These are phyloP conservation scores for Halenospora varia DNA, from an alignment of 495 filamentous ascomycete genomes.

Conservation along the genomic window DNA sequence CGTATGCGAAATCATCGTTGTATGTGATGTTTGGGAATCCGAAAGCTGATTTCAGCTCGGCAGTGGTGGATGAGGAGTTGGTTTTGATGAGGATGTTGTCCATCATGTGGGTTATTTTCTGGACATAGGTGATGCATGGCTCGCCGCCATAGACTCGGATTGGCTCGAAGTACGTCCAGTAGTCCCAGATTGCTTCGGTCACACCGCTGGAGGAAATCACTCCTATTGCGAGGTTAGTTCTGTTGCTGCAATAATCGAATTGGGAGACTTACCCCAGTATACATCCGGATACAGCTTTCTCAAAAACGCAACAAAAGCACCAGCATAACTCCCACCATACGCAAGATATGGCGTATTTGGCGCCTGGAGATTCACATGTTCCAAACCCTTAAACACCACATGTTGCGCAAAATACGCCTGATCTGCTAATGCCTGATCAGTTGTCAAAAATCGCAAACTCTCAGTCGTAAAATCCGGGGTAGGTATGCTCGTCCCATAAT, in stretches of 20 bases:
- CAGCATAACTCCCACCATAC: conserved; percentile 74
- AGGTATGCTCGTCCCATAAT: conserved; percentile 64
- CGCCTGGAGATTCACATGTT: conserved; percentile 55
- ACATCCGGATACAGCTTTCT: conserved; percentile 64
- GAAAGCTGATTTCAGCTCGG: conserved; percentile 55
- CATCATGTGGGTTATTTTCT: conserved; percentile 53
- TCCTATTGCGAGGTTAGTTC: conserved; percentile 26
- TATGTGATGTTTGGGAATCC: conserved; percentile 54
- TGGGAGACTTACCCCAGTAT: conserved; percentile 47
- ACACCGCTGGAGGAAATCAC: conserved; percentile 70
- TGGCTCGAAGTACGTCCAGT: conserved; percentile 67
- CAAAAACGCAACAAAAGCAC: conserved; percentile 66
- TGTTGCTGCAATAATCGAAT: background rate
- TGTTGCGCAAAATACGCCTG: conserved; percentile 67
- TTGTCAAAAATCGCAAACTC: conserved; percentile 69
- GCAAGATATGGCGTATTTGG: conserved; percentile 58
- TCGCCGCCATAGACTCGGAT: conserved; percentile 46
- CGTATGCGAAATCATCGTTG: conserved; percentile 57
- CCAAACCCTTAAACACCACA: conserved; percentile 61
- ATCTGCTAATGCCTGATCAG: conserved; percentile 71
- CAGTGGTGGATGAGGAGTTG: conserved; percentile 39
- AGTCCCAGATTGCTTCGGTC: conserved; percentile 66
- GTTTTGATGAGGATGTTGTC: conserved; percentile 61
- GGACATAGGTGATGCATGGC: conserved; percentile 50
- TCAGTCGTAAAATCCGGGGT: conserved; percentile 53